A percentile compares a stretch with the other conserved stretches of the same genome.
phyloP scores from a whole-genome alignment of 768 basidiomycete genomes.

The Mycena indigotica region DNA sequence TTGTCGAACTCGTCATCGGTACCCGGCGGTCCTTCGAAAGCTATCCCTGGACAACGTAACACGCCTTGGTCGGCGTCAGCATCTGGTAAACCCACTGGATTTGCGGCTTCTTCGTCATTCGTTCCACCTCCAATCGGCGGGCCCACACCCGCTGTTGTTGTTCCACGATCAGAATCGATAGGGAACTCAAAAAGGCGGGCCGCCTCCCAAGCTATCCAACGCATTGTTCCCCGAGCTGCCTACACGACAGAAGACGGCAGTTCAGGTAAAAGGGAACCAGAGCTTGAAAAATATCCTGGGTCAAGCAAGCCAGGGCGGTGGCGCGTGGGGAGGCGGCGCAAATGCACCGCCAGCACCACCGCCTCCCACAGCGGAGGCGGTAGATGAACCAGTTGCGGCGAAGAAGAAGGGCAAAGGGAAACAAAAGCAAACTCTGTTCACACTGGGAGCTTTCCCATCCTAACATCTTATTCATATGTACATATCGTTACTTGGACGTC shows the following conservation, averaged over 20 bases:
- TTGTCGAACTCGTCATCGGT: constrained; percentile 26
- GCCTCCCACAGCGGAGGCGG: constrained; percentile 28
- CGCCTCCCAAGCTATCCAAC: constrained; percentile 52
- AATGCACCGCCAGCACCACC: constrained; percentile 9
- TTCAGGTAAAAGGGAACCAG: constrained; percentile 65
- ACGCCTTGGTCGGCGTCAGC: constrained; percentile 60
- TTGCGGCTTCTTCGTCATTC: constrained; percentile 27
- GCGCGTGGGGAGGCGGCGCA: constrained; percentile 44
- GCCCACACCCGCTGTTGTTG: constrained; percentile 22
- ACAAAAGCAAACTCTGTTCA: constrained; percentile 85
- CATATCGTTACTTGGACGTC: too few relatives aligned
- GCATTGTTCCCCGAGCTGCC: constrained; percentile 75
- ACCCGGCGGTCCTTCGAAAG: constrained; percentile 33
- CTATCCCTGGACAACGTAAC: constrained; percentile 44
- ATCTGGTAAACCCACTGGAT: constrained; percentile 20
- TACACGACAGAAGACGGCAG: constrained; percentile 44
- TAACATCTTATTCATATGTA: constrained; percentile 22
- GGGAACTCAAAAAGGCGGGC: constrained; percentile 15
- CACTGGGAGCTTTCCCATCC: constrained; percentile 50
- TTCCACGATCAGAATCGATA: constrained; percentile 14
- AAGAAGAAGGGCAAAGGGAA: constrained; percentile 83
- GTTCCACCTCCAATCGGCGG: constrained; percentile 30
- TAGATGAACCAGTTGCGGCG: constrained; percentile 45
- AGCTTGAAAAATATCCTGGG: constrained; percentile 72
- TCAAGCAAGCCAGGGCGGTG: constrained; percentile 37